Evolutionary conservation across 495 filamentous ascomycete species (phyloP).

Genomic region (Chaetomium cochliodes): DNA sequence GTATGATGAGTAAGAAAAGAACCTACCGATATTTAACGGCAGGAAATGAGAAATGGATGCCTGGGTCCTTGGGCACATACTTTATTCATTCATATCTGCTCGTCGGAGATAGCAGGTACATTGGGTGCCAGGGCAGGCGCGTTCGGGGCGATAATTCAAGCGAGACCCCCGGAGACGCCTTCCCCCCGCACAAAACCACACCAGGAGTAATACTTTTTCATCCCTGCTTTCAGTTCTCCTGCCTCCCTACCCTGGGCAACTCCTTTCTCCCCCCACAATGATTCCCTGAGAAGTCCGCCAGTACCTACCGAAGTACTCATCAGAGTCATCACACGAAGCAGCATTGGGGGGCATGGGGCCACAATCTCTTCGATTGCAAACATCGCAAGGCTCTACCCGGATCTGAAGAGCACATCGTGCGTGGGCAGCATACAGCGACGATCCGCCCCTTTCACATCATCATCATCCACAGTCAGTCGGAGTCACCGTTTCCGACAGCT

Average conservation of each 20-base stretch:
- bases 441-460: background rate
- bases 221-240: background rate
- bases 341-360: background rate
- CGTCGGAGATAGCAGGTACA: too few relatives aligned
- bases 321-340: background rate
- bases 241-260: background rate
- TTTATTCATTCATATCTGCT: too few relatives aligned
- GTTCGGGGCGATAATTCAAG: too few relatives aligned
- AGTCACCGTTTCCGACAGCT: background rate
- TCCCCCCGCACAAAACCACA: background rate
- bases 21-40: too few relatives aligned
- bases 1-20: too few relatives aligned
- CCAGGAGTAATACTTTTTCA: background rate
- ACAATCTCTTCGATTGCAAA: background rate
- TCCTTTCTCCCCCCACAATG: background rate
- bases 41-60: too few relatives aligned
- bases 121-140: too few relatives aligned
- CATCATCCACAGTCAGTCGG: background rate
- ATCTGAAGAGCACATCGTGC: background rate
- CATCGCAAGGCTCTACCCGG: background rate
- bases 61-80: too few relatives aligned
- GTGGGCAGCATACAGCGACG: background rate
- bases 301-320: too few relatives aligned
- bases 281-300: background rate
- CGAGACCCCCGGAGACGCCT: too few relatives aligned